A percentile compares a stretch with the other conserved stretches of the same genome.
Conservation (phyloP, 1,139 yeast species). For the Protomyces inouyei region DNA sequence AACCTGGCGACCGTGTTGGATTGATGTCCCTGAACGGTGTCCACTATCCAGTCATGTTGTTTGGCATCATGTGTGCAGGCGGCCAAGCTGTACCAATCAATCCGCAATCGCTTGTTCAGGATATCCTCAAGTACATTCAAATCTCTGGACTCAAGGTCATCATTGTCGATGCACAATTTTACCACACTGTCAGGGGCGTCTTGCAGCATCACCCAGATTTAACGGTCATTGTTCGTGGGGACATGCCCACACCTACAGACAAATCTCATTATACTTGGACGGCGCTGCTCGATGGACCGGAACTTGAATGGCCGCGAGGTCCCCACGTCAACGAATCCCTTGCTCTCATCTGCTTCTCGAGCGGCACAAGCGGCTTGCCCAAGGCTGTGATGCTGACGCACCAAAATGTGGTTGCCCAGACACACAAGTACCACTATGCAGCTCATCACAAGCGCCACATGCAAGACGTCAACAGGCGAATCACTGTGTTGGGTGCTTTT, state of each 20-base stretch:
- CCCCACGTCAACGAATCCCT: neutral
- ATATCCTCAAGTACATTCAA: slow-evolving; percentile 1
- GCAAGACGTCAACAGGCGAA: neutral
- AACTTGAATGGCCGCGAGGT: slow-evolving; percentile 6
- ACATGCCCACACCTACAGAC: neutral
- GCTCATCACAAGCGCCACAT: neutral
- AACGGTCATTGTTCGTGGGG: neutral
- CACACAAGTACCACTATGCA: neutral
- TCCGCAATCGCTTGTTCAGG: neutral
- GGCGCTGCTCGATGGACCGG: neutral
- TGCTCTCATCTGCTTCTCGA: slow-evolving; percentile 33
- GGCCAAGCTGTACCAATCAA: neutral
- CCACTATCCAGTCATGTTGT: slow-evolving; percentile 1
- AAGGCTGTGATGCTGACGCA: slow-evolving; percentile 58
- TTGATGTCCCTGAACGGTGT: neutral
- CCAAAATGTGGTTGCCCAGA: slow-evolving; percentile 33
- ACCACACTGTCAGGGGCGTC: neutral
- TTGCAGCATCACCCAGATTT: neutral
- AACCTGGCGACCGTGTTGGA: neutral
- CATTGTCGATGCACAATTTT: neutral
- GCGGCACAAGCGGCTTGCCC: slow-evolving; percentile 64
- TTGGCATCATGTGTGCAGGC: slow-evolving; percentile 10
- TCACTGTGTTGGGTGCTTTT: slow-evolving; percentile 31
- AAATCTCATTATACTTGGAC: neutral
- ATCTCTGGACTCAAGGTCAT: neutral